A percentile compares a stretch with the other conserved stretches of the same genome.
Evolutionary conservation across 2,329 filamentous ascomycete species (phyloP).

Genomic region (Beauveria brongniartii): DNA sequence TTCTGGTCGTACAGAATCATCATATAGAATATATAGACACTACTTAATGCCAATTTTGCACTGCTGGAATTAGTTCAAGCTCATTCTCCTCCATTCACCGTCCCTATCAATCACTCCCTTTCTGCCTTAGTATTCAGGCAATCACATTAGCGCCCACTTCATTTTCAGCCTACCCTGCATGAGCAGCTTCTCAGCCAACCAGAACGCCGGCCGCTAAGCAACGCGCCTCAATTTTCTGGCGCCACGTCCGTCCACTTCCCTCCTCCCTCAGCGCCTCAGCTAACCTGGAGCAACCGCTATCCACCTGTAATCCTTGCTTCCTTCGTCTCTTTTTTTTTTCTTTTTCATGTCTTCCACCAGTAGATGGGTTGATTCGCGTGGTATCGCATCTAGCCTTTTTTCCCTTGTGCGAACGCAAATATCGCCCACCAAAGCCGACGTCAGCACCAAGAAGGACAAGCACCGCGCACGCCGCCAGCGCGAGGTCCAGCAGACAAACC

Average conservation of each 20-base stretch:
- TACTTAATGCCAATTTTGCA: background rate
- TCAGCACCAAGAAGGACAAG: conserved; percentile 14
- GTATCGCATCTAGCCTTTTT: conserved; percentile 24
- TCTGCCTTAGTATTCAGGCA: conserved; percentile 18
- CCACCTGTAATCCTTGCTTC: conserved; percentile 4
- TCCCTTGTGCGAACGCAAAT: conserved; percentile 22
- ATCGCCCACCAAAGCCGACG: conserved; percentile 17
- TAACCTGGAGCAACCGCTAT: background rate
- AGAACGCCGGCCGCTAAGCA: conserved; percentile 4
- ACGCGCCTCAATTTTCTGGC: conserved; percentile 18
- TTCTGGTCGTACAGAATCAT: too few relatives aligned
- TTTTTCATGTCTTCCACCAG: conserved; percentile 21
- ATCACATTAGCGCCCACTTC: background rate
- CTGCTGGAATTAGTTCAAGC: background rate
- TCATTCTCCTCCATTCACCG: background rate
- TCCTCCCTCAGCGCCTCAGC: background rate
- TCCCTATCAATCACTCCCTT: background rate
- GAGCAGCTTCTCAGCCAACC: conserved; percentile 12
- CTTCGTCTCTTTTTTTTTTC: conserved; percentile 15
- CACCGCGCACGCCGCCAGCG: conserved; percentile 7
- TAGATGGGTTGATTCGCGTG: conserved; percentile 26
- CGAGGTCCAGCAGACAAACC: background rate
- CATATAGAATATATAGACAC: background rate
- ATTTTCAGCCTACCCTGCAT: conserved; percentile 7
- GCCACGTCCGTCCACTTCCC: conserved; percentile 18